Base-by-base conservation (phyloP, 768 basidiomycete genomes). In the Scleroderma citrinum region DNA sequence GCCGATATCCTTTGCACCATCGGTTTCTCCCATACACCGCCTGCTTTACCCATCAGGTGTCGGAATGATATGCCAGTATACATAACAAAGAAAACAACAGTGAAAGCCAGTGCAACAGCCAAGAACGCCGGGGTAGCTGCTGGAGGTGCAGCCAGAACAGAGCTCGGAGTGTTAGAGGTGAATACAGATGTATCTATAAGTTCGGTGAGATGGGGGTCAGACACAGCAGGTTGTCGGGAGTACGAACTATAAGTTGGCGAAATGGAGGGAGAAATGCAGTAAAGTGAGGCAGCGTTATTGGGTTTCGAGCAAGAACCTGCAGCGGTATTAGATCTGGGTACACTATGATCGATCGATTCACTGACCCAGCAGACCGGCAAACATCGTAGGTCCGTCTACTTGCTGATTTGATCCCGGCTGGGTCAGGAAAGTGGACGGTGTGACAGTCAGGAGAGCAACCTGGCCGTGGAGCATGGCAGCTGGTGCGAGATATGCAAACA, bases 401-500 rank as follows among this genome's bases (percentile, higher is more conserved):
- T 37, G 56, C 46, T 56, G 44, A 57, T 53, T 49, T 54, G 57
- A 57, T 32, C 63, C 66, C 19, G 70, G 59, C 17, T 71, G 61
- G 0, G 71, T 71, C 50, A 76, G 62, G 19, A 53, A 44, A 8
- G 73, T 67, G 2, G 82, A 81, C 11, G 85, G 85, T 2, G 73
- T 71, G 3, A 91, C 81, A 2, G 72, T 77, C 39, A 88, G 68
- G 31, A 91, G 71, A 6, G 84, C 73, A 17, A 90, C 85, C 55
- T 74, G 73, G 55, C 73, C 72, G 29, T 80, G 76, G 11, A 89
- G 71, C 58, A 85, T 63, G 44, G 81, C 56, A 5, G 69, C 71
- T 0, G 88, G 88, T 1, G 88, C 77, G n/a, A 87, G 68, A 53
- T 78, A 86, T 4, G 81, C 76, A 53, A 91, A 78, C 2, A 87